phyloP scores from a whole-genome alignment of 805 yeast genomes.

The Yarrowia divulgata region DNA sequence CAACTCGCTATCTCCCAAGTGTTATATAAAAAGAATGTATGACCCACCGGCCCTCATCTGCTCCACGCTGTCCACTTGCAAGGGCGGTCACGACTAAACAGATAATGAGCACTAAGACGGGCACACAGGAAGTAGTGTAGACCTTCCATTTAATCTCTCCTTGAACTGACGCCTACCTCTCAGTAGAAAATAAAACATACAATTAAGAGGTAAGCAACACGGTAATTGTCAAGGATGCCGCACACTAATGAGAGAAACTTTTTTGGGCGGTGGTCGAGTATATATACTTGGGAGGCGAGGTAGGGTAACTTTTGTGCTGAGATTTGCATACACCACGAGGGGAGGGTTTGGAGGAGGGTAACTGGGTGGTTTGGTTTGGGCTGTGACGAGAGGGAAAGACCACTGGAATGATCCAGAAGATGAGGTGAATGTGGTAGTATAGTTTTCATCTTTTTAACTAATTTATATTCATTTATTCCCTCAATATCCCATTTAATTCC shows the following conservation, averaged over 20 bases:
- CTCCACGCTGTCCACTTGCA: constrained; percentile 53
- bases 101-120: constrained; percentile 73
- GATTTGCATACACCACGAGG: constrained; percentile 1
- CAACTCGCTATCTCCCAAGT: too few relatives aligned
- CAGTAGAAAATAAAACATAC: constrained; percentile 48
- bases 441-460: too few relatives aligned
- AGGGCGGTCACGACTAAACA: constrained; percentile 49
- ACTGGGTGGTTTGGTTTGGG: too few relatives aligned
- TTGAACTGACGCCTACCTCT: constrained; percentile 70
- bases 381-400: background rate
- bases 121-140: constrained; percentile 41
- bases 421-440: background rate
- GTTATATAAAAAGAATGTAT: constrained; percentile 52
- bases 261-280: constrained; percentile 15
- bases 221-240: constrained; percentile 81
- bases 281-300: constrained; percentile 14
- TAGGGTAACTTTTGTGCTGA: constrained; percentile 36
- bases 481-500: too few relatives aligned
- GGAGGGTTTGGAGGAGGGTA: too few relatives aligned
- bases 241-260: constrained; percentile 53
- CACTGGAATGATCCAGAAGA: background rate
- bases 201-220: constrained; percentile 67
- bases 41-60: constrained; percentile 71
- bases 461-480: too few relatives aligned
- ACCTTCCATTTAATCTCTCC: constrained; percentile 64